A percentile compares a stretch with the other conserved stretches of the same genome.
phyloP scores from a whole-genome alignment of 352 stramenopile genomes.

The Globisporangium cylindrosporum region DNA sequence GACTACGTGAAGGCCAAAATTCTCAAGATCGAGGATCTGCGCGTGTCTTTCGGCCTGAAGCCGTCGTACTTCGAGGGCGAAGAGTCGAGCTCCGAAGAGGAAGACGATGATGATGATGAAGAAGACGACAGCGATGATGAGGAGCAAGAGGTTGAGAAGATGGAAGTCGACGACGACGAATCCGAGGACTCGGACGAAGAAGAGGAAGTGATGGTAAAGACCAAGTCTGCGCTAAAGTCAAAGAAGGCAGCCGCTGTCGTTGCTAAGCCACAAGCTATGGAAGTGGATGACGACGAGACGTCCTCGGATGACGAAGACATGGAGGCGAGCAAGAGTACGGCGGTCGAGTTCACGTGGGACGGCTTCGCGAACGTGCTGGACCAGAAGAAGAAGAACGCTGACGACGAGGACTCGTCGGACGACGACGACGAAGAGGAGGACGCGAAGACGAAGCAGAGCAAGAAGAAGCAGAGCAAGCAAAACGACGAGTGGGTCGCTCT shows the following conservation, averaged over 20 bases:
- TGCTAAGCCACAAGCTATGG: constrained; percentile 24
- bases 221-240: neutral
- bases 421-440: constrained; percentile 39
- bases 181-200: constrained; percentile 50
- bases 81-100: constrained; percentile 85
- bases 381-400: constrained; percentile 31
- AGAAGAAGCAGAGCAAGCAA: constrained; percentile 91
- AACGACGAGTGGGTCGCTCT: constrained; percentile 94
- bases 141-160: constrained; percentile 24
- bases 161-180: constrained; percentile 45
- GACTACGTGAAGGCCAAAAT: constrained; percentile 98
- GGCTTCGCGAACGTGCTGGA: constrained; percentile 76
- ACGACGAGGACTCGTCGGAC: constrained; percentile 44
- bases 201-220: constrained; percentile 29
- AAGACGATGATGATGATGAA: constrained; percentile 71
- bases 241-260: neutral
- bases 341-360: constrained; percentile 87
- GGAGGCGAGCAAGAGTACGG: constrained; percentile 19
- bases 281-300: constrained; percentile 49
- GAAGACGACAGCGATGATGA: constrained; percentile 33
- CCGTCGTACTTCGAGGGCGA: constrained; percentile 95
- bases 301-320: constrained; percentile 66
- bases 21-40: constrained; percentile 91
- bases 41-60: constrained; percentile 95
- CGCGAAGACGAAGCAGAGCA: constrained; percentile 64